Evolutionary conservation across 2,329 filamentous ascomycete species (phyloP), one percentile per base, ranked within the genome.

Genomic region (Bimuria novae-zelandiae): DNA sequence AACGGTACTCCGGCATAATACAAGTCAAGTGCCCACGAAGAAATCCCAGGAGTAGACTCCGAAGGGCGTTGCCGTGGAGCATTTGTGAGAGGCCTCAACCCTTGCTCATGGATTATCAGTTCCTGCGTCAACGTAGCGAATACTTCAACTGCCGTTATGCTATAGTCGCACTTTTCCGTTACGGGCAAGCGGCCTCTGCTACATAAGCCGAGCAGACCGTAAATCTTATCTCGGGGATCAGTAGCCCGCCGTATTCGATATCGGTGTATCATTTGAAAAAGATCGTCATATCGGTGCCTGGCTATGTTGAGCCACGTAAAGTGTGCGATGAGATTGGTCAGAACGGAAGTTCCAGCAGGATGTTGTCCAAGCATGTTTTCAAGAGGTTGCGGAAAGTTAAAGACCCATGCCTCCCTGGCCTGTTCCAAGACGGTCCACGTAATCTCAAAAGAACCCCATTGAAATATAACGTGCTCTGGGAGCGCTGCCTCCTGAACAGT

Each of bases 401-500:
- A 8, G 5, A 33, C 19, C 42, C 42, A 45, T 8, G 29, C 29
- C 19, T 8, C 19, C n/a, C 30, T 14, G 19, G 30, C 42, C 11
- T 22, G 19, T 3, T 45, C 11, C 19, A 45, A 23, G 10, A n/a
- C 11, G 4, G 4, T 19, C 42, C 29, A 45, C 6, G 30, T 2
- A 14, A 45, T 45, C 21, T 45, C 17, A 16, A 35, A 23, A 7
- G 6, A 11, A 2, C 29, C 42, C 42, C 42, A 45, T 23, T 35
- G 42, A 7, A 45, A 10, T 2, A 11, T n/a, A 2, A 45, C 29
- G 11, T 35, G 11, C 14, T 45, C 29, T 11, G 42, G 42, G 4
- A 45, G 17, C 11, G 42, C 42, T 22, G 42, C 29, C 21, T 45
- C 42, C 29, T 45, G 42, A 5, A 45, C 42, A 6, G 42, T 45